Evolutionary conservation across 441 rosid species (phyloP), one percentile per base, ranked within the genome.

Genomic region (Populus hybrid): DNA sequence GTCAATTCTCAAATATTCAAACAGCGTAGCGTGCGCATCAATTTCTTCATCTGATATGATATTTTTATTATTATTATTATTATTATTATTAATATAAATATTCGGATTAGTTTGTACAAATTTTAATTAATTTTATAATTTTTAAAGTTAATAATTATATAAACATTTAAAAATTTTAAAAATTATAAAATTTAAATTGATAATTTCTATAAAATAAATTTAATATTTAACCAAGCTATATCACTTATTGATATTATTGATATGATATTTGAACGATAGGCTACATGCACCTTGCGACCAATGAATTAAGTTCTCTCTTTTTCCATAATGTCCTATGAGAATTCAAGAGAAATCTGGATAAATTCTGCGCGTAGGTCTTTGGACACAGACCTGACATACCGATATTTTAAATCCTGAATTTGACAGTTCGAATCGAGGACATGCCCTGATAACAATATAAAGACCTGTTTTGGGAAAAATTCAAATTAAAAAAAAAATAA

Each of bases 201-300:
- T 28, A 28, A 28, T 28, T 28, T 28, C 1, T 28, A 28, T 1
- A 28, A 28, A 1, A 28, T 28, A 28, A 28, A 28, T 28, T 28
- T 28, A 28, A 28, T 26, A 26, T 26, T 26, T 26, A 26, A 26
- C 26, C 26, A 1, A 26, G 2, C 2, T 26, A 26, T 26, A 26
- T 26, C 26, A 26, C 26, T 26, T 1, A 26, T 26, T 24, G 23
- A 23, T 1, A 24, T 24, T 24, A 24, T 24, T 18, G 38, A 71
- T 71, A 46, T 28, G 68, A 75, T 78, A 36, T 38, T 57, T 71
- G 30, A 81, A 36, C 78, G 7, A 66, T 34, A 28, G 34, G 4
- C 28, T 21, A 3, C 16, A 10, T 6, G 35, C 23, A 5, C n/a
- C 63, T 19, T 19, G 63, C 23, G 23, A 57, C 63, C 2, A 7